Evolutionary conservation across 768 basidiomycete species (phyloP).

Genomic region (Dentipellis sp.): DNA sequence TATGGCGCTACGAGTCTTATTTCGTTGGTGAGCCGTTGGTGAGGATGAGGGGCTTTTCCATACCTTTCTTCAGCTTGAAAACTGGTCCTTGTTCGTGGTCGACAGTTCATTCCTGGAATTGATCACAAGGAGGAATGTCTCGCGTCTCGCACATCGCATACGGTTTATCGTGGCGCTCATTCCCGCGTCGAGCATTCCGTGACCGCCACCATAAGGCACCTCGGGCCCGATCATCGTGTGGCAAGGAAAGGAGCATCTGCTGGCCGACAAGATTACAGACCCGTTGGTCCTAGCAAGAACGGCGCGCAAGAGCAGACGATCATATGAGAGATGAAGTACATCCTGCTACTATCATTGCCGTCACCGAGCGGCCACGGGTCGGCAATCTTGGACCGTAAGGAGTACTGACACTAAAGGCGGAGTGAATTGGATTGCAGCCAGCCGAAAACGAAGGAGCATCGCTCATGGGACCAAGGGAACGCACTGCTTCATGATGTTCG

Average conservation of each 20-base stretch:
- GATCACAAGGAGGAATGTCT: slow-evolving; percentile 72
- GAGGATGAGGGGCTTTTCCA: too few relatives aligned
- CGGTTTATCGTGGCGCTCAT: slow-evolving; percentile 87
- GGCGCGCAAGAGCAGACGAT: slow-evolving; percentile 86
- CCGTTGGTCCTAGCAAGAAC: slow-evolving; percentile 86
- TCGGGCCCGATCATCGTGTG: slow-evolving; percentile 89
- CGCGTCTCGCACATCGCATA: slow-evolving; percentile 85
- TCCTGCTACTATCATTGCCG: slow-evolving; percentile 69
- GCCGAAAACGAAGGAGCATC: neutral
- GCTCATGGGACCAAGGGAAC: slow-evolving; percentile 46
- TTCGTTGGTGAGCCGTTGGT: too few relatives aligned
- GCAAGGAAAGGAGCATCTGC: slow-evolving; percentile 91
- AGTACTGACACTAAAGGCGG: slow-evolving; percentile 65
- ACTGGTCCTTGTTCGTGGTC: slow-evolving; percentile 89
- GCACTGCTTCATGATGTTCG: slow-evolving; percentile 56
- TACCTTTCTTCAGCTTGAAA: too few relatives aligned
- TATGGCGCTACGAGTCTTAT: too few relatives aligned
- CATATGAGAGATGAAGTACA: slow-evolving; percentile 83
- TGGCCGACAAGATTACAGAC: slow-evolving; percentile 95
- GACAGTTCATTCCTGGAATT: slow-evolving; percentile 96
- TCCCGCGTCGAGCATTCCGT: slow-evolving; percentile 33
- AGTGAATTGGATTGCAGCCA: slow-evolving; percentile 28
- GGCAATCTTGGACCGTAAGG: slow-evolving; percentile 67
- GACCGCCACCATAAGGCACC: slow-evolving; percentile 23
- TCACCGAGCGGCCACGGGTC: slow-evolving; percentile 35